Percentiles rank a stretch among this genome's conserved stretches.
These are phyloP conservation scores for Vicia faba DNA, from an alignment of 306 rosid genomes.

Conservation along the genomic window DNA sequence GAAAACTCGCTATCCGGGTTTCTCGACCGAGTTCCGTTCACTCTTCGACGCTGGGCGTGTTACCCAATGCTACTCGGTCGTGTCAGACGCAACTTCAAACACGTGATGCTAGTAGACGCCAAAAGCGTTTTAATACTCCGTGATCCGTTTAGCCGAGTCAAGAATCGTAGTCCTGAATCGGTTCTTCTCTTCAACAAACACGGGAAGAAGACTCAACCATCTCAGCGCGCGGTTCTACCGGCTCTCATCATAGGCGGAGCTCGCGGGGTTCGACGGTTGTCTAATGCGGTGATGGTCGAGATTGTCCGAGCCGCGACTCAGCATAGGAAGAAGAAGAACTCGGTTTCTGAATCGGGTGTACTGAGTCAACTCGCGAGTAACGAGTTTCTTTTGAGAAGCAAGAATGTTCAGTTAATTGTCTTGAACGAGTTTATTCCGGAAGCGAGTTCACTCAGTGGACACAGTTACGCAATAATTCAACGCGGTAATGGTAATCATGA, in stretches of 20 bases:
- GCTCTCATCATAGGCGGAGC: slow-evolving; percentile 70
- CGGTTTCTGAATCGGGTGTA: slow-evolving; percentile 58
- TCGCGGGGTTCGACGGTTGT: slow-evolving; percentile 71
- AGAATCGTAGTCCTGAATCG: slow-evolving; percentile 62
- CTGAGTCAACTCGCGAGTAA: slow-evolving; percentile 63
- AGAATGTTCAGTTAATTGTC: slow-evolving; percentile 46
- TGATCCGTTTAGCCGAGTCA: slow-evolving; percentile 62
- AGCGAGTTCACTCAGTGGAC: slow-evolving; percentile 45
- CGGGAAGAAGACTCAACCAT: slow-evolving; percentile 44
- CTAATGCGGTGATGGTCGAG: slow-evolving; percentile 53
- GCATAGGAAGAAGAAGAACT: slow-evolving; percentile 54
- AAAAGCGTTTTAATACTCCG: slow-evolving; percentile 46
- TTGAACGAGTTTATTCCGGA: slow-evolving; percentile 60
- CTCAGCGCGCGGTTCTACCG: slow-evolving; percentile 40
- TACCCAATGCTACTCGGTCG: slow-evolving; percentile 90
- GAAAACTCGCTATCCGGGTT: slow-evolving; percentile 90
- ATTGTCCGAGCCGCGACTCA: slow-evolving; percentile 63
- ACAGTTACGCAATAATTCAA: slow-evolving; percentile 46
- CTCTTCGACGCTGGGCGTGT: slow-evolving; percentile 83
- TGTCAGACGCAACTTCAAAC: slow-evolving; percentile 69
- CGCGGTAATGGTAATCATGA: slow-evolving; percentile 53
- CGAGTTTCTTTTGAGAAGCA: slow-evolving; percentile 42
- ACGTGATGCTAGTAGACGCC: slow-evolving; percentile 61
- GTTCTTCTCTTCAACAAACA: slow-evolving; percentile 47
- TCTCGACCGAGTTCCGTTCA: slow-evolving; percentile 57